These are phyloP conservation scores for Tricholoma sp. DNA, from an alignment of 768 basidiomycete genomes.

Conservation along the genomic window DNA sequence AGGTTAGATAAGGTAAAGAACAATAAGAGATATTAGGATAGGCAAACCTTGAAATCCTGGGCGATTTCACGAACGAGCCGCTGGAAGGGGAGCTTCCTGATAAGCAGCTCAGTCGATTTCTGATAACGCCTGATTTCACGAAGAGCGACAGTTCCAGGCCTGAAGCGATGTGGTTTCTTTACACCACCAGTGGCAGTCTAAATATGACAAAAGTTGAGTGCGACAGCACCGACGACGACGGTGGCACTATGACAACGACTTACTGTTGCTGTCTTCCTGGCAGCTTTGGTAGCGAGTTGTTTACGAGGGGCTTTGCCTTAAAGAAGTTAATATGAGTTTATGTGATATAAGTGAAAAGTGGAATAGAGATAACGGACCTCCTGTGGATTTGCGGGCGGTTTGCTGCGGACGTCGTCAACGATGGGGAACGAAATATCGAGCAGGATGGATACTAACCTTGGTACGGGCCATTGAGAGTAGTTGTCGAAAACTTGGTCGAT, in stretches of 20 bases:
- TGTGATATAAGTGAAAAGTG: conserved; percentile 15
- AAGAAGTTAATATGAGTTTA: conserved; percentile 15
- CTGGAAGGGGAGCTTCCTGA: conserved; percentile 99
- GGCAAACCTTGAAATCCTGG: conserved; percentile 87
- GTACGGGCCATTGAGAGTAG: conserved; percentile 72
- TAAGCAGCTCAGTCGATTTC: conserved; percentile 97
- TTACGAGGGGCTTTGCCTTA: conserved; percentile 88
- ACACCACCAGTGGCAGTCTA: conserved; percentile 90
- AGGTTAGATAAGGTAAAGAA: conserved; percentile 4
- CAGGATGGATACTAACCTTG: conserved; percentile 47
- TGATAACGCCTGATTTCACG: conserved; percentile 99
- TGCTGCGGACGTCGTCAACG: conserved; percentile 53
- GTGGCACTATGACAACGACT: conserved; percentile 23
- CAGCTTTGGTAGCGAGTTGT: conserved; percentile 94
- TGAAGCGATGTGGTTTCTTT: conserved; percentile 99
- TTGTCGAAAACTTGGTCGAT: conserved; percentile 17
- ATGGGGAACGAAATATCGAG: conserved; percentile 5
- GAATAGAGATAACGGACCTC: conserved; percentile 54
- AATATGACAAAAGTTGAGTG: conserved; percentile 13
- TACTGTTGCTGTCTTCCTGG: conserved; percentile 81
- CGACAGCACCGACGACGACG: conserved; percentile 21
- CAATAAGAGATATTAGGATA: neutral
- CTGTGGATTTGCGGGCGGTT: conserved; percentile 99
- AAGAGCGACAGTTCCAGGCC: conserved; percentile 96
- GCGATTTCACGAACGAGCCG: conserved; percentile 95